A percentile compares a stretch with the other conserved stretches of the same genome.
These are phyloP conservation scores for Podospora pseudoanserina DNA, from an alignment of 495 filamentous ascomycete genomes.

Conservation along the genomic window DNA sequence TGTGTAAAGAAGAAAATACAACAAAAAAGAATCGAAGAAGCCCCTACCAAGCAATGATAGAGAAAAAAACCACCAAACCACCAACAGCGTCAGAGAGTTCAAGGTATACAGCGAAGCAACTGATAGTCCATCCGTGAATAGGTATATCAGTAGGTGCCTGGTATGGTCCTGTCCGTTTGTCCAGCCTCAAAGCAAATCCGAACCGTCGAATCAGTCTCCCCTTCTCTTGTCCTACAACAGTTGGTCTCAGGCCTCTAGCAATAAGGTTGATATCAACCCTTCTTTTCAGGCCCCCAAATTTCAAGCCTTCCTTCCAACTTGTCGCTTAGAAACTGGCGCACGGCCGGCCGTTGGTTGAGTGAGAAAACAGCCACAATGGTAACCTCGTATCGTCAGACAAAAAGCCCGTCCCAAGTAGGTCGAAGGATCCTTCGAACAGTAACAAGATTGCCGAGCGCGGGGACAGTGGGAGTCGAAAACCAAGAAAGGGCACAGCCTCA, in stretches of 20 bases:
- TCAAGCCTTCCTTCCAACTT: no score
- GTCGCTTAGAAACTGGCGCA: background rate
- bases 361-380: background rate
- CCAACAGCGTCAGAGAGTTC: background rate
- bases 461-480: background rate
- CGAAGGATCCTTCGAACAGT: background rate
- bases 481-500: slow-evolving; percentile 2
- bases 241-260: background rate
- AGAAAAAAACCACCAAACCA: background rate
- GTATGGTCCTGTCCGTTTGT: background rate
- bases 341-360: background rate
- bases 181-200: background rate
- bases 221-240: background rate
- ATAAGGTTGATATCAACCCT: background rate
- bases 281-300: no score
- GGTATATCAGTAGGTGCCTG: background rate
- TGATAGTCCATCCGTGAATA: background rate
- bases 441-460: background rate
- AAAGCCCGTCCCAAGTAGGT: background rate
- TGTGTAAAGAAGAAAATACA: slow-evolving; percentile 9
- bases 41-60: background rate
- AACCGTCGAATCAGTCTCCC: background rate
- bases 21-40: slow-evolving; percentile 17
- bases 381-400: background rate
- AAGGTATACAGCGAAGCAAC: slow-evolving; percentile 19